These are phyloP conservation scores for Saccharomycopsis sp. DNA, from an alignment of 805 yeast species.

Conservation along the genomic window DNA sequence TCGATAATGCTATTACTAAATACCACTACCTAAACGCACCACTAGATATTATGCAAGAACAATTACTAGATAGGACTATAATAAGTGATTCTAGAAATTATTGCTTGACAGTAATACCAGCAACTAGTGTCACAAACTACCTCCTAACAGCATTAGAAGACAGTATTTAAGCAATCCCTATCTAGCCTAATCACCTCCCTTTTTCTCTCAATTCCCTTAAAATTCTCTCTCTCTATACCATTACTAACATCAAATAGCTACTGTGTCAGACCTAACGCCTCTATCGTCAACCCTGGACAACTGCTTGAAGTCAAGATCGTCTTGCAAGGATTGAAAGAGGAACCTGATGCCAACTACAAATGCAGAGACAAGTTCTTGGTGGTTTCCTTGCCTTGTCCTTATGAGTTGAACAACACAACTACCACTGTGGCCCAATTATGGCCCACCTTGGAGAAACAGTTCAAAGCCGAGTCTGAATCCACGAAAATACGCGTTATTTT, in stretches of 20 bases:
- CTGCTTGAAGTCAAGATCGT: constrained; percentile 71
- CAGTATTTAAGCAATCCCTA: too few species aligned
- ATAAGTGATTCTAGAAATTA: too few species aligned
- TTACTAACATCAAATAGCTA: constrained; percentile 30
- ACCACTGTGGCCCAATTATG: constrained; percentile 59
- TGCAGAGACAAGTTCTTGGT: constrained; percentile 91
- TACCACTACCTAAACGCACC: too few species aligned
- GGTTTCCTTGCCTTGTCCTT: constrained; percentile 73
- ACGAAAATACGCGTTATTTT: constrained; percentile 63
- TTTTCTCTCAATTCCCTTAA: neutral
- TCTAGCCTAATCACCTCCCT: too few species aligned
- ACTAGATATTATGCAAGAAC: too few species aligned
- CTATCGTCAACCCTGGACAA: constrained; percentile 69
- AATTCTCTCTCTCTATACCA: neutral
- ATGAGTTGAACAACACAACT: constrained; percentile 37
- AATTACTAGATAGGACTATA: too few species aligned
- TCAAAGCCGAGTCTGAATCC: constrained; percentile 47
- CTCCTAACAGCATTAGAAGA: too few species aligned
- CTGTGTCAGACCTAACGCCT: constrained; percentile 95
- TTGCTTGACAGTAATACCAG: too few species aligned
- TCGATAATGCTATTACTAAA: too few species aligned
- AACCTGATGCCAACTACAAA: constrained; percentile 65
- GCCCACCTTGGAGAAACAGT: constrained; percentile 61
- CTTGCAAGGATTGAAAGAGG: constrained; percentile 74
- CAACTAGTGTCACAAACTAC: too few species aligned